Base-by-base conservation (phyloP, 345 rosid genomes). In the Citrus reticulata region DNA sequence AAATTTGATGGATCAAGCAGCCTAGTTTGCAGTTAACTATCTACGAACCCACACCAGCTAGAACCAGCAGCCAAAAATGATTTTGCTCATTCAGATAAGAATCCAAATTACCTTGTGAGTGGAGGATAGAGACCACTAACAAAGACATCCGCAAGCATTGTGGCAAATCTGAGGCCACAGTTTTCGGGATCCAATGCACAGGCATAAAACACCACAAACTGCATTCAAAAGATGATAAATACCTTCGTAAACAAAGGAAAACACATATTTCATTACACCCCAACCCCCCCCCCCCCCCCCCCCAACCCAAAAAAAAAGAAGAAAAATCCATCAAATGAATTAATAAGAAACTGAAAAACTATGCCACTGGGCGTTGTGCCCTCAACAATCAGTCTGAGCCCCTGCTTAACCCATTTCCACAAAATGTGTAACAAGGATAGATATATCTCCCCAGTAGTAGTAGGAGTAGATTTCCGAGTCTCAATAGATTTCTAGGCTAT, bases 161-260 rank as follows among this genome's bases (percentile, higher is more conserved):
- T 77, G 4, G 95, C 91, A 88, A 92, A 95, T 86, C 83, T 89
- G 81, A 73, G 77, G 46, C 98, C 98, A 84, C 93, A 93, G 49
- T 79, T 86, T 75, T 91, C 93, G 32, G 98, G 95, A 89, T 93
- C 98, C 72, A 95, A 82, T 3, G 97, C 88, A 76, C 97, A 95
- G 16, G 93, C 95, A 74, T 92, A 92, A 88, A 95, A 95, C 86
- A 95, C 81, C 58, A 93, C 89, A 81, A 95, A 95, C 98, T 95
- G 93, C 90, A 90, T 61, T 74, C 9, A 77, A 25, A 77, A 27
- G 57, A 71, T 2, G 34, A 75, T 16, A 73, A 70, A 76, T 66
- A 49, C 37, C 66, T 78, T 39, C 74, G 72, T 49, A 34, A 22
- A 70, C n/a, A 2, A 64, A 60, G 14, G 57, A 59, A 51, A 51